A percentile compares a stretch with the other conserved stretches of the same genome.
phyloP scores from a whole-genome alignment of 1,284 basidiomycete genomes.

The Heterobasidion annosum region DNA sequence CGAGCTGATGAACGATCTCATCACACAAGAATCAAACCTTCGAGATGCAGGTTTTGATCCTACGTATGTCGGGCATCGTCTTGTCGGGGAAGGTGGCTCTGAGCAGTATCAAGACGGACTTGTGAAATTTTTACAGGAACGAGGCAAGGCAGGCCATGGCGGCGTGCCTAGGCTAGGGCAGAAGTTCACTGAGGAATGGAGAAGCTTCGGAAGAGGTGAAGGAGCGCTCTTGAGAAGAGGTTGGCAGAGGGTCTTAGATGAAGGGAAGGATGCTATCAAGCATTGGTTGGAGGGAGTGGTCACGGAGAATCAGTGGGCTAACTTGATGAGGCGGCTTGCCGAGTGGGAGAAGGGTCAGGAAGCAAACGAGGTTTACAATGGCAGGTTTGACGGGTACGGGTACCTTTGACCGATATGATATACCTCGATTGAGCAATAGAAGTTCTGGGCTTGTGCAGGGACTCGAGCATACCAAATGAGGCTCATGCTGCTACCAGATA shows the following conservation, averaged over 20 bases:
- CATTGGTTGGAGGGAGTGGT: constrained; percentile 27
- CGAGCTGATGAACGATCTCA: constrained; percentile 31
- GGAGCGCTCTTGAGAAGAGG: constrained; percentile 26
- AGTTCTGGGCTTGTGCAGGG: too few species aligned
- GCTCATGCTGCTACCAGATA: too few species aligned
- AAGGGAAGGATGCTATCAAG: constrained; percentile 19
- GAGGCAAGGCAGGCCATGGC: constrained; percentile 16
- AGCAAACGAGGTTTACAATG: not conserved
- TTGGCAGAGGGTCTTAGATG: constrained; percentile 34
- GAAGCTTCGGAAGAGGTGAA: constrained; percentile 25
- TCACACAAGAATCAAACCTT: constrained; percentile 28
- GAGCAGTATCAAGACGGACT: constrained; percentile 41
- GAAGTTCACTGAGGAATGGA: constrained; percentile 41
- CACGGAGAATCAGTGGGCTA: constrained; percentile 38
- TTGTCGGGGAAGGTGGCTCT: constrained; percentile 24
- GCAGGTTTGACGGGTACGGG: too few species aligned
- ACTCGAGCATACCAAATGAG: too few species aligned
- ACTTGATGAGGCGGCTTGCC: constrained; percentile 34
- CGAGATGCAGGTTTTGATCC: constrained; percentile 34
- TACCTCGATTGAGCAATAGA: too few species aligned
- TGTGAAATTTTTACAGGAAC: constrained; percentile 32
- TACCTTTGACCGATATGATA: too few species aligned
- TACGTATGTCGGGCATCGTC: constrained; percentile 37
- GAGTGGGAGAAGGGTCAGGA: constrained; percentile 40
- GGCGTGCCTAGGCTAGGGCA: constrained; percentile 29